Evolutionary conservation across 257 asterid genomes (phyloP), one percentile per base, ranked within the genome.

Genomic region (Phtheirospermum japonicum): DNA sequence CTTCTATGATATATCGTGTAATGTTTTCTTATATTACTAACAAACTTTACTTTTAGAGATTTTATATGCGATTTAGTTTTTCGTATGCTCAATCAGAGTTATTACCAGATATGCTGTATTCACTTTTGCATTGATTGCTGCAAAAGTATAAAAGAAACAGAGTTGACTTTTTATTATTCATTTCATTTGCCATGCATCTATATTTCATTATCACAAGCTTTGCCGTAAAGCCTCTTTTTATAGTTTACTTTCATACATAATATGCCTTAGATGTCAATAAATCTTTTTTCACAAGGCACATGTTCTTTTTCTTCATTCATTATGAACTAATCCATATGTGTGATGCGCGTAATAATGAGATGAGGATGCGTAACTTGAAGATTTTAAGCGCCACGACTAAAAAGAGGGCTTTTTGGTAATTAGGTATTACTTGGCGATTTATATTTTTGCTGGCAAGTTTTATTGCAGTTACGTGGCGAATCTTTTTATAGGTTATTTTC

Each of bases 21-120:
- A 72, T 37, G 34, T 67, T 52, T 73, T 13, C 20, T 33, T 37
- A n/a, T 18, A 39, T 45, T 32, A 61, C 64, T 52, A 14, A 6
- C 53, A 34, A 63, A 4, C 53, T 67, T 26, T 30, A 39, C 33
- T 26, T 50, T 17, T 4, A 14, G 10, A 42, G 19, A 42, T 42
- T 42, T 42, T n/a, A 42, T 12, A 4, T 12, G 18, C 49, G 5
- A 42, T 17, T 42, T 11, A 48, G 54, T n/a, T 17, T 5, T 17
- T 17, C 19, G 14, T 17, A 7, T 11, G 9, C 54, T 17, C 28
- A 7, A 48, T 48, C 2, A 0, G 17, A 42, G 17, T n/a, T 13
- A 13, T 12, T 42, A 42, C 18, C 18, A 42, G 49, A 42, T 42
- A 42, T 42, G 49, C 18, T n/a, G 49, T 13, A 42, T 42, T 42